Base-by-base conservation (phyloP, 371 early-diverging fungal genomes). In the Choanephora cucurbitarum region DNA sequence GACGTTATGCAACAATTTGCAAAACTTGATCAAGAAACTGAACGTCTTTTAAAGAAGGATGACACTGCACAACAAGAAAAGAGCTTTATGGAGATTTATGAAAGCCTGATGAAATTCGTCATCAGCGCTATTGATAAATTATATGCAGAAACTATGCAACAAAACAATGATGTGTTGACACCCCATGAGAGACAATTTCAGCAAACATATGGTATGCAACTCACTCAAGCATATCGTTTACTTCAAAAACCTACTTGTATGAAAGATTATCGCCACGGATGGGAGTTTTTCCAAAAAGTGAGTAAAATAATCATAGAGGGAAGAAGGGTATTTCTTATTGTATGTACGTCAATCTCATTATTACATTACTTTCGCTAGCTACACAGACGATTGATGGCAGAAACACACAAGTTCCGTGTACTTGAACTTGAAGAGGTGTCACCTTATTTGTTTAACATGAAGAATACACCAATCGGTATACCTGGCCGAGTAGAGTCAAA, bases 161-260 rank as follows among this genome's bases (percentile, higher is more conserved):
- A 81, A 11, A 53, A 67, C 10, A 64, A 55, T 0, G 48, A 47
- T 22, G 58, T 68, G 1, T 64, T 70, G 2, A 87, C 91, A 7
- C 72, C 72, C 1, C 91, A 90, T 63, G 92, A 92, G 60, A 60
- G 72, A 18, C 82, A 84, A 87, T 92, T 92, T 56, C 49, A 61
- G 11, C 60, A 80, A 2, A 75, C 67, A 0, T 91, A 77, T 67
- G 81, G 80, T 1, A 66, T 65, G 3, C 70, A 70, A 5, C 82
- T 92, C 15, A 58, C 51, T 2, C 60, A 60, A 4, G 89, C 91
- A 0, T 64, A 84, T 31, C 61, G 64, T 0, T 32, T 59, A 14
- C 66, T 93, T 58, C 67, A 73, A 43, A 66, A 71, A 6, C 88
- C 88, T 8, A 66, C 56, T 4, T 66, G 79, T 17, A 82, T 77